Evolutionary conservation across 2,329 filamentous ascomycete species (phyloP).

Genomic region (Teratosphaeria destructans): DNA sequence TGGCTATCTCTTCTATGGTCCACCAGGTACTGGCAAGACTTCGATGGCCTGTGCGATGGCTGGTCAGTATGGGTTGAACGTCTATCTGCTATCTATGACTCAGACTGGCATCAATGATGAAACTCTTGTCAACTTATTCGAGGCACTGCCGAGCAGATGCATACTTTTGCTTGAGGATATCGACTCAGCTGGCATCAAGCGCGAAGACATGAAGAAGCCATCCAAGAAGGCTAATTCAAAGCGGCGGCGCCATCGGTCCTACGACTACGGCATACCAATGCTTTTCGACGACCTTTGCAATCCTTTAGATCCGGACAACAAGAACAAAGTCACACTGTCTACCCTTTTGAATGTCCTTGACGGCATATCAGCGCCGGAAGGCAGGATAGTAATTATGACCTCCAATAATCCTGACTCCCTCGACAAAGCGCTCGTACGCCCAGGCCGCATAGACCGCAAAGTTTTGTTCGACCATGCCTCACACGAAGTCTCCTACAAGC

Average conservation of each 20-base stretch:
- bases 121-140: slow-evolving; percentile 93
- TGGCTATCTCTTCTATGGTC: slow-evolving; percentile 87
- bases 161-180: slow-evolving; percentile 99
- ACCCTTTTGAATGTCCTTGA: slow-evolving; percentile 74
- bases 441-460: slow-evolving; percentile 59
- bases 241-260: neutral
- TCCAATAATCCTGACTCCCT: slow-evolving; percentile 64
- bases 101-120: slow-evolving; percentile 91
- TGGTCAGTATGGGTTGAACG: slow-evolving; percentile 91
- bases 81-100: slow-evolving; percentile 91
- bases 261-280: neutral
- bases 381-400: slow-evolving; percentile 68
- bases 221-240: neutral
- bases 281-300: neutral
- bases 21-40: slow-evolving; percentile 93
- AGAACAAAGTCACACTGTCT: slow-evolving; percentile 55
- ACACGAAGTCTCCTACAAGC: slow-evolving; percentile 25
- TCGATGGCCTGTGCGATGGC: slow-evolving; percentile 90
- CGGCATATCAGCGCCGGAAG: slow-evolving; percentile 65
- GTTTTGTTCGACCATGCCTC: slow-evolving; percentile 45
- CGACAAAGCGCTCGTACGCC: slow-evolving; percentile 61
- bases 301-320: slow-evolving; percentile 5
- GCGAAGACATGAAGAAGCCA: slow-evolving; percentile 55
- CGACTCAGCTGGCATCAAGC: slow-evolving; percentile 83
- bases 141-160: slow-evolving; percentile 96